Evolutionary conservation across 176 grass and related monocot species (phyloP), one percentile per base, ranked within the genome.

Genomic region (Miscanthus lutarioriparius): DNA sequence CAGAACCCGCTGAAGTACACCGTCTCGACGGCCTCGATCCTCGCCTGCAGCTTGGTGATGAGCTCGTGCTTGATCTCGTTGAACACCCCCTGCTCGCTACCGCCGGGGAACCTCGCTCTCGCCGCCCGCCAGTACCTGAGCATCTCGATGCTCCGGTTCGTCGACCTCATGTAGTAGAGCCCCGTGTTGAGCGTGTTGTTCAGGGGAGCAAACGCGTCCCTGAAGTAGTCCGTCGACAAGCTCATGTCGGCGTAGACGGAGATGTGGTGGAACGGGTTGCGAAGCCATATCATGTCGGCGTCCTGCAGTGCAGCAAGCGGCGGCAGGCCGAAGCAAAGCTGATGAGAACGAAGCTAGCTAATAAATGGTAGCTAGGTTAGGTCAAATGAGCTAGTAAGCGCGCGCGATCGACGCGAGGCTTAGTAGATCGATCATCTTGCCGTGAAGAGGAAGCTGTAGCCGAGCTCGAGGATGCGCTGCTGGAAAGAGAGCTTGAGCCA

Each of bases 391-490:
- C 28, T 30, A 30, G 28, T 30, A 30, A 30, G 28, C 28, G 28
- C 28, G 28, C 28, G 28, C 28, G 28, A 30, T 30, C 28, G 28
- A 30, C 28, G 28, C 28, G 28, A 30, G 28, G 28, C 28, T 30
- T 30, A 30, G 28, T 1, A 30, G 28, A 30, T 30, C 1, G 28
- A 59, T 38, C 5, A 81, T 30, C 43, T 82, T 67, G 45, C 94
- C 77, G 90, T 91, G 80, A 89, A 94, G 30, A 97, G 48, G 41
- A 91, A 92, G 77, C 66, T 94, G 88, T 97, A 97, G 17, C 94
- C 92, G 1, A 94, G 83, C 77, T 92, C 76, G 0, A 97, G 83
- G 40, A 97, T 51, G 4, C 54, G 63, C 23, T 86, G 82, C 59
- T 90, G 92, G 17, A 97, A 68, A 5, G 78, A 66, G 12, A 94